Percentiles rank a stretch among this genome's conserved stretches.
Evolutionary conservation across 2,329 filamentous ascomycete species (phyloP).

Genomic region (Hymenoscyphus salicellus): DNA sequence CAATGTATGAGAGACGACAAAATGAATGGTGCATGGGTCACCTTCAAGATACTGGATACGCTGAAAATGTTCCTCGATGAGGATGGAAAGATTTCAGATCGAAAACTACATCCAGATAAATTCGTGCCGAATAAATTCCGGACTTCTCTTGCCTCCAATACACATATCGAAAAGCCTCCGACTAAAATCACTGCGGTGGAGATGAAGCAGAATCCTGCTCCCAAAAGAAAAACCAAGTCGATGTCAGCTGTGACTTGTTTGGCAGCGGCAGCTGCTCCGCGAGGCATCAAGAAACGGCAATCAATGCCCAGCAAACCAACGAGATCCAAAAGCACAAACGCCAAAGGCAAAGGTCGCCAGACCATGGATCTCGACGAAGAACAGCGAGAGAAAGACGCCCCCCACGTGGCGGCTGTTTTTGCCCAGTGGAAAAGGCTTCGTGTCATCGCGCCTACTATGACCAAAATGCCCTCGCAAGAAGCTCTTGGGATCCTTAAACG

Average conservation of each 20-base stretch:
- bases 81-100: constrained; percentile 19
- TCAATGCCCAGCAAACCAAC: constrained; percentile 8
- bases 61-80: constrained; percentile 24
- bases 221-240: constrained; percentile 14
- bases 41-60: constrained; percentile 33
- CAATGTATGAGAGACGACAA: constrained; percentile 31
- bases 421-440: constrained; percentile 10
- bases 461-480: not conserved
- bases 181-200: not conserved
- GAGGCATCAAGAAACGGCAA: constrained; percentile 15
- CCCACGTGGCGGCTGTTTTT: not conserved
- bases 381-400: not conserved
- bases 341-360: not conserved
- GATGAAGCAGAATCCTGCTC: constrained; percentile 7
- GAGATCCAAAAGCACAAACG: not conserved
- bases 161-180: not conserved
- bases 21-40: constrained; percentile 31
- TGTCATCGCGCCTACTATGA: not conserved
- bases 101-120: constrained; percentile 22
- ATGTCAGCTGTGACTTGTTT: not conserved
- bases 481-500: not conserved
- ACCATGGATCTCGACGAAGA: not conserved
- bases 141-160: not conserved
- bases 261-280: not conserved
- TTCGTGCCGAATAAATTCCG: constrained; percentile 1